phyloP scores from a whole-genome alignment of 768 basidiomycete species.

The Kwoniella dejecticola region DNA sequence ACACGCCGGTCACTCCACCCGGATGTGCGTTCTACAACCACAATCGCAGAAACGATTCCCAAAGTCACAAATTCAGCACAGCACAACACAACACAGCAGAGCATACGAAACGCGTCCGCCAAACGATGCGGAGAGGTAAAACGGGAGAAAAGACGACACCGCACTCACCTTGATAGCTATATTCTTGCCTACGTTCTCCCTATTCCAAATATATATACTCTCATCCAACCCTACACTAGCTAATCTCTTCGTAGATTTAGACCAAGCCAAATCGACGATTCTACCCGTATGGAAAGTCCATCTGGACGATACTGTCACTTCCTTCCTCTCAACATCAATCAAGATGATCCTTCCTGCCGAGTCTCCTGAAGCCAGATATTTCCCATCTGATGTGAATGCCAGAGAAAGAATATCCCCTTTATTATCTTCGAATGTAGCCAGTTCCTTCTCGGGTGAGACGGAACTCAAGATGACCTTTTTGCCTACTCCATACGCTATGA shows the following conservation, averaged over 20 bases:
- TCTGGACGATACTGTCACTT: constrained; percentile 59
- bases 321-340: constrained; percentile 69
- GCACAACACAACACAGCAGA: too few species aligned
- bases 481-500: constrained; percentile 60
- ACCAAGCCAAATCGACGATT: constrained; percentile 76
- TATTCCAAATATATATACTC: constrained; percentile 83
- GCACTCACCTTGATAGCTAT: constrained; percentile 72
- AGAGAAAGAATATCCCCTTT: constrained; percentile 71
- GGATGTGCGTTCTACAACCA: constrained; percentile 69
- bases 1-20: constrained; percentile 77
- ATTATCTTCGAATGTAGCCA: constrained; percentile 59
- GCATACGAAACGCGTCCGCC: too few species aligned
- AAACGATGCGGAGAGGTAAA: neutral
- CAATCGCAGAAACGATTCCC: too few species aligned
- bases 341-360: constrained; percentile 79
- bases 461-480: constrained; percentile 71
- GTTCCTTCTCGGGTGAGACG: constrained; percentile 62
- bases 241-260: constrained; percentile 70
- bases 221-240: constrained; percentile 93
- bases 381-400: constrained; percentile 77
- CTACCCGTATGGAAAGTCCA: constrained; percentile 88
- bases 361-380: constrained; percentile 77
- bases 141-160: too few species aligned
- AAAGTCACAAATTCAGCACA: too few species aligned
- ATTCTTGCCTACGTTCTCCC: constrained; percentile 66